Evolutionary conservation across 495 filamentous ascomycete genomes (phyloP), one percentile per base, ranked within the genome.

Genomic region (Xylaria venustula): DNA sequence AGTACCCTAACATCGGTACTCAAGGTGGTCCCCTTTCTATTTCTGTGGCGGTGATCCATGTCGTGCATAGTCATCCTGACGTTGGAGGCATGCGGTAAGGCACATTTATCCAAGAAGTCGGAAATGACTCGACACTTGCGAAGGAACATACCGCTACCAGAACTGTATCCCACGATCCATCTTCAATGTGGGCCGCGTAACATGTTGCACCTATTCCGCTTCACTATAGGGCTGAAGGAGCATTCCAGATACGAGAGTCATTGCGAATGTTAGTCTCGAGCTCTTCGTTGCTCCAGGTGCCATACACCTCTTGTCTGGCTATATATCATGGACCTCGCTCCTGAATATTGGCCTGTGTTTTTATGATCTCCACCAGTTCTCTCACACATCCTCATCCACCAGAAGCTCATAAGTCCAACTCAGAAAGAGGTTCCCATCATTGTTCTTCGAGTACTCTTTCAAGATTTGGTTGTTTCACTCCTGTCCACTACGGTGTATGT

Each of bases 11-110:
- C 25, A 22, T 2, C 17, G 7, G 20, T 17, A 15, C 14, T 3
- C 15, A 15, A 23, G 49, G 12, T 50, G 34, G 36, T 40, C 56
- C 15, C 41, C 14, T 36, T 25, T 42, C 36, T 46, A 20, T 23
- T 26, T 54, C 3, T 19, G 58, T 61, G 58, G 58, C 58, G 6
- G 50, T 52, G 49, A 48, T 54, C 50, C 58, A 61, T 61, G 58
- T 48, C 58, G 26, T 36, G 48, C 30, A 36, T 2, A 41, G 22
- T 47, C 30, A 30, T 40, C 20, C 17, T 61, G 48, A 60, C 34
- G 12, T 46, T 54, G 58, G 30, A 47, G 49, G 58, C 54, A 40
- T 32, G 14, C 58, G 41, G 58, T 11, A 61, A 61, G 58, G 41
- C 58, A 54, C 58, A 48, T 44, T 52, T 50, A 30, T 20, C 40